Evolutionary conservation across 768 basidiomycete genomes (phyloP), one percentile per base, ranked within the genome.

Genomic region (Clathrus columnatus): DNA sequence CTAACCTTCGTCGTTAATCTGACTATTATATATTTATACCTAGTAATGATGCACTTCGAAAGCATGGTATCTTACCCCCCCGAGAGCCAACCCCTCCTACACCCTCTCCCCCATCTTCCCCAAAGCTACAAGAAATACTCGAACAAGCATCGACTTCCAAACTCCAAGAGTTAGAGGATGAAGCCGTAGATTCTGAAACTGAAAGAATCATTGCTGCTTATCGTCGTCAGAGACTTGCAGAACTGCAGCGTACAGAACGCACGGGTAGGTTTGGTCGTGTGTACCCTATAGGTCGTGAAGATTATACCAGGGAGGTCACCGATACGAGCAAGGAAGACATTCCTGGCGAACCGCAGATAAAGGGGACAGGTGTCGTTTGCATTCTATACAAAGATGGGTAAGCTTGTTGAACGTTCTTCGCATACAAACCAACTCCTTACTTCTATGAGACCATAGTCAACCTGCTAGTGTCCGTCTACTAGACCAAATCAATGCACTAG

Each of bases 301-400:
- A 96, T 66, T 99, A 97, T 69, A 95, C 88, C 41, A 76, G 86
- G 46, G 93, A 98, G 65, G 89, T 99, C 10, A 98, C 93, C 0
- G 94, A 98, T 59, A 90, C 91, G 3, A 97, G 93, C 69, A 78
- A 78, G 57, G 67, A 80, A 8, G 74, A 81, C 59, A 81, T 86
- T 51, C 77, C 78, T 6, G 85, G 77, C 24, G 84, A 86, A 49
- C 74, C 79, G 7, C 75, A 80, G 57, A 78, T 81, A 50, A 76
- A 71, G 11, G 95, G 94, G 0, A 98, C 92, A 0, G 93, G 91
- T 0, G 93, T 98, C 1, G 81, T 98, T 6, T 95, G 93, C 54
- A 89, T 94, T 66, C 70, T 99, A 30, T 98, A 93, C 72, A 97
- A 96, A 69, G 93, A 96, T 62, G 85, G 86, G 95, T 94, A 67